phyloP scores from a whole-genome alignment of 768 basidiomycete genomes.

The Leccinellum albellum region DNA sequence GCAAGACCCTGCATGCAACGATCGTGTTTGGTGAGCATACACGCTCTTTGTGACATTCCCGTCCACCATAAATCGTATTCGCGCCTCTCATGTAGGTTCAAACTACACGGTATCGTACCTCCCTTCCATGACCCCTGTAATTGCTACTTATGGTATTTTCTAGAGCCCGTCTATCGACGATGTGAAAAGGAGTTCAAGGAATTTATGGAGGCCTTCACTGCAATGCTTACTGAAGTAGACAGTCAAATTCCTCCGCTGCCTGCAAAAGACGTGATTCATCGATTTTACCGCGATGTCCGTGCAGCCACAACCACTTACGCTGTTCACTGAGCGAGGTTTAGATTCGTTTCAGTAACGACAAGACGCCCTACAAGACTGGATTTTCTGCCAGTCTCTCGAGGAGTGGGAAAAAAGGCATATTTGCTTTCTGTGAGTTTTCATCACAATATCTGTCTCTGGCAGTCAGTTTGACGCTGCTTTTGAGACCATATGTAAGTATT shows the following conservation, averaged over 20 bases:
- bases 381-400: constrained; percentile 85
- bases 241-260: constrained; percentile 84
- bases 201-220: constrained; percentile 72
- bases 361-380: constrained; percentile 89
- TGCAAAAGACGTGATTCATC: constrained; percentile 85
- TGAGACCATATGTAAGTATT: constrained; percentile 21
- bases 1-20: constrained; percentile 73
- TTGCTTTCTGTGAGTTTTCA: constrained; percentile 69
- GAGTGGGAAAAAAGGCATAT: constrained; percentile 86
- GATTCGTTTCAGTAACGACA: constrained; percentile 90
- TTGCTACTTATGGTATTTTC: neutral
- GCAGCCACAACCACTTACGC: neutral
- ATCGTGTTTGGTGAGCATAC: constrained; percentile 67
- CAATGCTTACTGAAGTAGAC: constrained; percentile 68
- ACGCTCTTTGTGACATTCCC: neutral
- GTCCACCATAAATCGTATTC: neutral
- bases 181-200: constrained; percentile 89
- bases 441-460: neutral
- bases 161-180: constrained; percentile 33
- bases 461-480: constrained; percentile 9
- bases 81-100: constrained; percentile 58
- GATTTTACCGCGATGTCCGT: constrained; percentile 85
- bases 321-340: constrained; percentile 27
- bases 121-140: neutral
- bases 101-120: constrained; percentile 55